Base-by-base conservation (phyloP, 208 protist species). In the Crithidia sp. region DNA sequence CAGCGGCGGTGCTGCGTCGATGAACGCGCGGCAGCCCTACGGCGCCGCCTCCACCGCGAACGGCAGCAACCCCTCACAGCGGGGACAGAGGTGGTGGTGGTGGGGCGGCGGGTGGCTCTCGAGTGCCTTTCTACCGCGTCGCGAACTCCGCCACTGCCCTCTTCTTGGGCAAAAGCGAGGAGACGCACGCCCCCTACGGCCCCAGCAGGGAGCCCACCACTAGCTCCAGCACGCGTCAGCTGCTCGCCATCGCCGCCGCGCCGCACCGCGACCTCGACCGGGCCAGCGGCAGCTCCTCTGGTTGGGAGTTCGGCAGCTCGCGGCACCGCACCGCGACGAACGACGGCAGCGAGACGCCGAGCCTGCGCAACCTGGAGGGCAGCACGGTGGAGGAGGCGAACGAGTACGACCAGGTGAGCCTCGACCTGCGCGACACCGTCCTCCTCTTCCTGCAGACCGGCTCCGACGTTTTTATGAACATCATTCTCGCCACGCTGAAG, bases 401-500 rank as follows among this genome's bases (percentile, higher is more conserved):
- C 53, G 67, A 80, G 10, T 63, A 75, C 61, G 62, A 85, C 39
- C 45, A 77, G 40, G 77, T 93, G 28, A 72, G 77, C n/a, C 75
- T 96, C n/a, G 82, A 94, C 69, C 79, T 96, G 37, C 81, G 83
- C 13, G 84, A 93, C 57, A 86, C 81, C 5, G 81, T 96, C 40
- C 74, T 90, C 39, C 83, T 93, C 28, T 96, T 92, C 65, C 78
- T 82, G 57, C 79, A 89, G 41, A 93, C 88, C 28, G 82, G 84
- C 39, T 79, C 76, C 39, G 84, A 92, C 36, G 77, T 93, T 10
- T 93, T 91, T 66, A 83, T 92, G 75, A 90, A 92, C 71, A 93
- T 96, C 54, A 94, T 96, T 54, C 80, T 93, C 47, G 92, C 87
- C n/a, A 87, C 92, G 7, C 78, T 96, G 17, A 85, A 88, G 69